A percentile compares a stretch with the other conserved stretches of the same genome.
Evolutionary conservation across 202 grass and related monocot species (phyloP).

Genomic region (Setaria viridis): DNA sequence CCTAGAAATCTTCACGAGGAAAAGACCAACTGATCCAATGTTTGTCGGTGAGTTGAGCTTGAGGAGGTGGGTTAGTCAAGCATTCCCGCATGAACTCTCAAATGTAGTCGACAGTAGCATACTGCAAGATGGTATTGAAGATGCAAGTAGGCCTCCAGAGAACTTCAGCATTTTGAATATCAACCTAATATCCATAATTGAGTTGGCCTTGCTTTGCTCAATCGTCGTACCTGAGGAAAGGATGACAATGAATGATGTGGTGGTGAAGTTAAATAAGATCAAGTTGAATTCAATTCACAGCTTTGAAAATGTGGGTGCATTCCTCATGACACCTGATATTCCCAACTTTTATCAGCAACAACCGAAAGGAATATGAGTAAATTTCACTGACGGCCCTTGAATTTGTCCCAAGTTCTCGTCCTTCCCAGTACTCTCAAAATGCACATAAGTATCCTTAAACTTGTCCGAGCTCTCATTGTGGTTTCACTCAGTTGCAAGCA

Average conservation of each 20-base stretch:
- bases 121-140: neutral
- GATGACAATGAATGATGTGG: conserved; percentile 56
- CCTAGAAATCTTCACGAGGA: conserved; percentile 53
- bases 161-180: conserved; percentile 12
- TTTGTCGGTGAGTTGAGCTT: conserved; percentile 52
- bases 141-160: neutral
- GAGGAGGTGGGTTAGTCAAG: conserved; percentile 62
- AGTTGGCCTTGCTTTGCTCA: conserved; percentile 61
- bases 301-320: neutral
- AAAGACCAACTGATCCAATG: conserved; percentile 63
- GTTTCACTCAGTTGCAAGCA: neutral
- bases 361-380: too few relatives aligned
- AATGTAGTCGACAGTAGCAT: conserved; percentile 48
- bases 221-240: conserved; percentile 55
- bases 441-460: too few relatives aligned
- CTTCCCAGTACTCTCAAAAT: too few relatives aligned
- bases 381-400: too few relatives aligned
- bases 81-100: conserved; percentile 47
- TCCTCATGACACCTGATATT: neutral
- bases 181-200: conserved; percentile 38
- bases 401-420: too few relatives aligned
- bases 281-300: conserved; percentile 34
- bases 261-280: conserved; percentile 63
- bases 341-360: neutral
- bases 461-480: too few relatives aligned